Conservation (phyloP, 345 rosid genomes). For the Murraya koenigii region DNA sequence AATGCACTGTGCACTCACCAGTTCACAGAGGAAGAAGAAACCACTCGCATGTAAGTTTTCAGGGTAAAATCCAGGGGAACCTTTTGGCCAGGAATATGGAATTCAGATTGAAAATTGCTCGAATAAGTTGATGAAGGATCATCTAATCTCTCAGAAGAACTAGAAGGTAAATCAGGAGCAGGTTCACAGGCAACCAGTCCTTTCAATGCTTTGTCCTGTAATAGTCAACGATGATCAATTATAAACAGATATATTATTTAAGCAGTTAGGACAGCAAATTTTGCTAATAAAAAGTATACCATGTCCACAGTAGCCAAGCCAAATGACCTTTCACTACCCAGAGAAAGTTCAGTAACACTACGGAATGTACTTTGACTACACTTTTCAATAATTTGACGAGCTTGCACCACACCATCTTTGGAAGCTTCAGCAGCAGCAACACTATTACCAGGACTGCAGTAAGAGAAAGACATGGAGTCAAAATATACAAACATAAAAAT, state of each 20-base stretch:
- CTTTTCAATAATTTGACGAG: conserved; percentile 43
- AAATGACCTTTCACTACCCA: conserved; percentile 50
- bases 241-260: conserved; percentile 7
- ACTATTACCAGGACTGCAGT: conserved; percentile 43
- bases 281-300: conserved; percentile 47
- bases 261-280: conserved; percentile 11
- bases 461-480: conserved; percentile 15
- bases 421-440: conserved; percentile 42
- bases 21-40: conserved; percentile 58
- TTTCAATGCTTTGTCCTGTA: conserved; percentile 81
- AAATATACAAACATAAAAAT: background rate
- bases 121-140: conserved; percentile 29
- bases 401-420: conserved; percentile 30
- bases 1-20: conserved; percentile 46
- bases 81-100: conserved; percentile 48
- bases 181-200: conserved; percentile 62
- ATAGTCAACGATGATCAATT: conserved; percentile 18
- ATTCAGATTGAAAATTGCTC: conserved; percentile 51
- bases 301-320: conserved; percentile 57
- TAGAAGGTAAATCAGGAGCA: conserved; percentile 29
- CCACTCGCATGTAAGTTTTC: conserved; percentile 68
- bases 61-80: conserved; percentile 84
- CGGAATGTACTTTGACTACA: conserved; percentile 69
- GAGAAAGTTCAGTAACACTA: conserved; percentile 78
- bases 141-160: conserved; percentile 39